phyloP scores from a whole-genome alignment of 2,329 filamentous ascomycete genomes.

The Cryphonectria japonica region DNA sequence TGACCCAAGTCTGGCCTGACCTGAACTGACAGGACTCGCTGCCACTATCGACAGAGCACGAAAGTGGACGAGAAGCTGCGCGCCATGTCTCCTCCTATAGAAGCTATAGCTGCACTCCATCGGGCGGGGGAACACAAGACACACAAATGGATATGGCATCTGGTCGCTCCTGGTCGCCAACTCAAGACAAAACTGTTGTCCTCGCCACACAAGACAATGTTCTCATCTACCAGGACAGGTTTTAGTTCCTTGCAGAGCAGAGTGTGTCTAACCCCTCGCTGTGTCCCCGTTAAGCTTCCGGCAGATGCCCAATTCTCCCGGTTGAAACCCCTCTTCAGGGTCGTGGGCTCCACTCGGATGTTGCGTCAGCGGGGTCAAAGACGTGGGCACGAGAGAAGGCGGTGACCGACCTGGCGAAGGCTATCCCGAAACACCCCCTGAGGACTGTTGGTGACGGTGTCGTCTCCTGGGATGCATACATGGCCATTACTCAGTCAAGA shows the following conservation, averaged over 20 bases:
- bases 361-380: constrained; percentile 4
- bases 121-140: background rate
- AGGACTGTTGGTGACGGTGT: background rate
- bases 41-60: background rate
- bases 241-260: background rate
- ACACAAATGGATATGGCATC: background rate
- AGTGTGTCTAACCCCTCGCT: background rate
- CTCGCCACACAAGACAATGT: background rate
- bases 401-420: constrained; percentile 12
- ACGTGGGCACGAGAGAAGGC: constrained; percentile 10
- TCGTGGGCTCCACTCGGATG: background rate
- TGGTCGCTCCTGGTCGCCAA: background rate
- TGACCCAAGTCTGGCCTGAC: background rate
- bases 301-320: background rate
- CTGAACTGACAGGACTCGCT: background rate
- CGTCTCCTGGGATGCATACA: background rate
- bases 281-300: background rate
- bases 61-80: background rate
- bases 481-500: background rate
- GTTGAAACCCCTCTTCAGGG: background rate
- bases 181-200: background rate
- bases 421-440: background rate
- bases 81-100: background rate
- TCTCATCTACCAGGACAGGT: background rate
- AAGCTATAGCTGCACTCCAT: background rate